Conservation (phyloP, 345 rosid genomes). For the Brassica incana region DNA sequence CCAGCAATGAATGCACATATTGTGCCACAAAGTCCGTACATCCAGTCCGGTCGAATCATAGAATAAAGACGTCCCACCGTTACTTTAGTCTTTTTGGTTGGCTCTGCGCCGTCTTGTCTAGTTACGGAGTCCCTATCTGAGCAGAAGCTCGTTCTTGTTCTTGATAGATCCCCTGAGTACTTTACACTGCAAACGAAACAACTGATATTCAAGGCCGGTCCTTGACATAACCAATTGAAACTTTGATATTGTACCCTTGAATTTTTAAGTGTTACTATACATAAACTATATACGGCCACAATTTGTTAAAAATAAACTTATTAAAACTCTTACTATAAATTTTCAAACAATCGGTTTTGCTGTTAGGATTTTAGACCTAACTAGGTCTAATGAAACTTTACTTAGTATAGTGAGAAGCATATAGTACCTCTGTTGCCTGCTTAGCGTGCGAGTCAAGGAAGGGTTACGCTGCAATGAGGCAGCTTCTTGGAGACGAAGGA, state of each 20-base stretch:
- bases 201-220: background rate
- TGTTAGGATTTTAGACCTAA: background rate
- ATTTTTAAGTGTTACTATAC: background rate
- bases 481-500: slow-evolving; percentile 81
- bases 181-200: slow-evolving; percentile 42
- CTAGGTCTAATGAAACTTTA: background rate
- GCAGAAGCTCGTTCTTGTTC: slow-evolving; percentile 66
- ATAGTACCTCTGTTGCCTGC: slow-evolving; percentile 68
- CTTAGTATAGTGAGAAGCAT: background rate
- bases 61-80: slow-evolving; percentile 65
- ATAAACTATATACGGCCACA: background rate
- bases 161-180: slow-evolving; percentile 70
- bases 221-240: background rate
- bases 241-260: background rate
- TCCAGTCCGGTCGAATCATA: slow-evolving; percentile 89
- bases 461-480: slow-evolving; percentile 62
- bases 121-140: slow-evolving; percentile 77
- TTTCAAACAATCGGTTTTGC: background rate
- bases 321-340: background rate
- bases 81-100: slow-evolving; percentile 44
- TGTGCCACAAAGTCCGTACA: slow-evolving; percentile 70
- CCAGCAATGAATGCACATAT: slow-evolving; percentile 74
- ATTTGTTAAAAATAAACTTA: background rate
- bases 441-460: slow-evolving; percentile 53
- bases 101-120: slow-evolving; percentile 49